A percentile compares a stretch with the other conserved stretches of the same genome.
phyloP scores from a whole-genome alignment of 352 stramenopile species.

The Phytophthora agathidicida region DNA sequence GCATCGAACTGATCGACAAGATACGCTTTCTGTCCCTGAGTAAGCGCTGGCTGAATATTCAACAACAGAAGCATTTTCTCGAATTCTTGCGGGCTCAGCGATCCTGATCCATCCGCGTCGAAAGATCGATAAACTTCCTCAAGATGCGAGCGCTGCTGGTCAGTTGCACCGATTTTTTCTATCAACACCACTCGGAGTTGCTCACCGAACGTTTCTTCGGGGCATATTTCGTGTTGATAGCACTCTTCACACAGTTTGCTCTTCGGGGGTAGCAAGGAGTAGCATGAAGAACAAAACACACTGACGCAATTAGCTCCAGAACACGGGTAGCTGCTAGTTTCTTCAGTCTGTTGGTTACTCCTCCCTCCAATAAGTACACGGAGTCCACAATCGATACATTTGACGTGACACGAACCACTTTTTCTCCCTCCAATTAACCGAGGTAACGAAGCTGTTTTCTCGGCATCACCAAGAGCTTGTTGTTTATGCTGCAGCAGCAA shows the following conservation, averaged over 20 bases:
- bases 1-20: constrained; percentile 72
- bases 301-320: constrained; percentile 65
- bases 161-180: constrained; percentile 59
- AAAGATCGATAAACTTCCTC: constrained; percentile 62
- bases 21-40: constrained; percentile 45
- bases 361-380: constrained; percentile 47
- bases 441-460: constrained; percentile 56
- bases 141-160: constrained; percentile 39
- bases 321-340: constrained; percentile 32
- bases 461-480: constrained; percentile 56
- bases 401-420: constrained; percentile 57
- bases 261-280: constrained; percentile 40
- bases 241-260: constrained; percentile 80
- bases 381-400: constrained; percentile 63
- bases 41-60: constrained; percentile 61
- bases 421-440: constrained; percentile 78
- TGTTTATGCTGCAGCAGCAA: constrained; percentile 65
- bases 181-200: constrained; percentile 70
- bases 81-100: constrained; percentile 67
- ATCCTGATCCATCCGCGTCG: constrained; percentile 66
- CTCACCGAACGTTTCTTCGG: constrained; percentile 55
- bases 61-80: constrained; percentile 49
- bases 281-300: constrained; percentile 64
- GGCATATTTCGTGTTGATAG: constrained; percentile 65
- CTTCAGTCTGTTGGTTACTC: neutral